phyloP scores from a whole-genome alignment of 495 filamentous ascomycete genomes.

The Penicillium silybi region DNA sequence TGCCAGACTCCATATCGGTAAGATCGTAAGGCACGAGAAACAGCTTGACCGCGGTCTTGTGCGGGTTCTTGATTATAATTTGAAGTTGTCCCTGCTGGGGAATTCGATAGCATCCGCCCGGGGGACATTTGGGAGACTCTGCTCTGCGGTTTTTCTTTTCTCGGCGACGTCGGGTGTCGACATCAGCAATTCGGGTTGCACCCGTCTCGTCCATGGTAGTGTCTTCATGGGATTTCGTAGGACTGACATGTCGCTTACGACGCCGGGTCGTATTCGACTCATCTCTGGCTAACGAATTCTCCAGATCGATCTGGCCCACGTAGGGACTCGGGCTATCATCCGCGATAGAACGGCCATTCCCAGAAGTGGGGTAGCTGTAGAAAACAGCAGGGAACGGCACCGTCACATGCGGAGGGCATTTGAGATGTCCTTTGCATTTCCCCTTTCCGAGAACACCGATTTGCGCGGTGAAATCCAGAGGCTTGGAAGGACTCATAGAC shows the following conservation, averaged over 20 bases:
- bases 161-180: slow-evolving; percentile 29
- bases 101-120: slow-evolving; percentile 88
- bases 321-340: slow-evolving; percentile 94
- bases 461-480: slow-evolving; percentile 89
- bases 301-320: slow-evolving; percentile 89
- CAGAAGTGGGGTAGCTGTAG: slow-evolving; percentile 77
- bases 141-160: slow-evolving; percentile 58
- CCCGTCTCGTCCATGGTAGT: slow-evolving; percentile 7
- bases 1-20: slow-evolving; percentile 89
- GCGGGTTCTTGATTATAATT: slow-evolving; percentile 94
- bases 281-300: slow-evolving; percentile 61
- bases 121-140: slow-evolving; percentile 68
- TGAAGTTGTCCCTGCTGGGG: slow-evolving; percentile 94
- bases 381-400: slow-evolving; percentile 95
- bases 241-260: slow-evolving; percentile 46
- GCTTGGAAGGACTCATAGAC: slow-evolving; percentile 94
- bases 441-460: slow-evolving; percentile 91
- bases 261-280: slow-evolving; percentile 40
- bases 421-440: slow-evolving; percentile 80
- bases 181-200: slow-evolving; percentile 9
- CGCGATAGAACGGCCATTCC: slow-evolving; percentile 52
- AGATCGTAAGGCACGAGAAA: slow-evolving; percentile 96
- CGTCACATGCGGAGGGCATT: slow-evolving; percentile 87
- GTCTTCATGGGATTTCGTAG: slow-evolving; percentile 27
- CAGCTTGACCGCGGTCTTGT: slow-evolving; percentile 93